phyloP scores from a whole-genome alignment of 768 basidiomycete genomes.

The Boletus insuetus region DNA sequence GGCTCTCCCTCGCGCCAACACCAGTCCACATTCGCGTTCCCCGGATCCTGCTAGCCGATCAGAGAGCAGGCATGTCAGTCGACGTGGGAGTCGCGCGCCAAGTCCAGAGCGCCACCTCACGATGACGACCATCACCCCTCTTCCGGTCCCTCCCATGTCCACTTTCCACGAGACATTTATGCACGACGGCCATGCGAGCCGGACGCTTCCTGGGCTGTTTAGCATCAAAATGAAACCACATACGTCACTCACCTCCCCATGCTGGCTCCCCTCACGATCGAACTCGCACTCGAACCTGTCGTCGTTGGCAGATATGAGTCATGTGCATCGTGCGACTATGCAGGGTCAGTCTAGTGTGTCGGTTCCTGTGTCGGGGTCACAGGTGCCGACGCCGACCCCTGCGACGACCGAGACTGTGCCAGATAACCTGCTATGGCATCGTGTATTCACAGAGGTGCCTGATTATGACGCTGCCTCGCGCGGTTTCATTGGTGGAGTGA shows the following conservation, averaged over 20 bases:
- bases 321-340: constrained; percentile 2
- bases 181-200: constrained; percentile 49
- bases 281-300: constrained; percentile 33
- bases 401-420: constrained; percentile 19
- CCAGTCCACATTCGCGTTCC: constrained; percentile 15
- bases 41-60: constrained; percentile 27
- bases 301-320: constrained; percentile 1
- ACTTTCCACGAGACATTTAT: constrained; percentile 47
- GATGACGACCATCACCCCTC: constrained; percentile 2
- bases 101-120: constrained; percentile 51
- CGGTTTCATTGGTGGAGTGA: constrained; percentile 90
- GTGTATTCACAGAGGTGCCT: constrained; percentile 76
- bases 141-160: constrained; percentile 7
- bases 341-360: background rate
- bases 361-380: background rate
- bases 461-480: constrained; percentile 81
- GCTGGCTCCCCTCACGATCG: constrained; percentile 40
- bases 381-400: constrained; percentile 2
- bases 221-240: constrained; percentile 64
- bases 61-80: constrained; percentile 31
- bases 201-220: constrained; percentile 51
- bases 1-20: constrained; percentile 17
- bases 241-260: constrained; percentile 41
- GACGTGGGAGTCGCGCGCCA: constrained; percentile 45
- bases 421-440: constrained; percentile 45